Evolutionary conservation across 75 land plant species (phyloP).

Genomic region (Pseudotsuga menziesii): DNA sequence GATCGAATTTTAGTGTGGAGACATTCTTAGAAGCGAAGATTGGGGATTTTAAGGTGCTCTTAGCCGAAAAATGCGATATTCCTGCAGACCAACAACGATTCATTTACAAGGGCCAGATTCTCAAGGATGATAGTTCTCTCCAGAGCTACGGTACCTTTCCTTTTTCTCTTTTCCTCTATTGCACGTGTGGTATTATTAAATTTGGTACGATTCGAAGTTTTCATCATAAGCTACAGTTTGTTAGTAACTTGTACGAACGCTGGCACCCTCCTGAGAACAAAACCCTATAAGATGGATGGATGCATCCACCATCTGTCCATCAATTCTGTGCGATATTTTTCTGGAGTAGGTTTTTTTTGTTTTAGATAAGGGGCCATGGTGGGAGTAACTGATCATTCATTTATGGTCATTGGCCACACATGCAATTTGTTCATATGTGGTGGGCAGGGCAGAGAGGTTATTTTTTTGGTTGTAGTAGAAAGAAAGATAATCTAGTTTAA

Average conservation of each 20-base stretch:
- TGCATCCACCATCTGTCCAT: not conserved
- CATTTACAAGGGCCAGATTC: constrained; percentile 88
- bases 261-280: no score
- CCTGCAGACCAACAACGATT: constrained; percentile 93
- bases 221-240: no score
- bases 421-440: no score
- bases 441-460: no score
- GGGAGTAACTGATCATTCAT: no score
- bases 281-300: not conserved
- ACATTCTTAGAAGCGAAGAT: constrained; percentile 54
- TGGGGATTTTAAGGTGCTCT: constrained; percentile 49
- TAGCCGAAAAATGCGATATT: constrained; percentile 62
- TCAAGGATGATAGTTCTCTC: constrained; percentile 88
- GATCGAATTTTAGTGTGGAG: constrained; percentile 70
- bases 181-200: not conserved
- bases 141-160: constrained; percentile 68
- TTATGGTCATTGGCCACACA: no score
- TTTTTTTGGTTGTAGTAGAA: no score
- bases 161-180: not conserved
- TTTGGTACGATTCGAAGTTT: not conserved
- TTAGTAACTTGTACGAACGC: no score
- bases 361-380: no score
- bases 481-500: no score
- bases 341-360: not conserved
- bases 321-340: not conserved